Percentiles rank a stretch among this genome's conserved stretches.
These are phyloP conservation scores for Diaporthe longicolla DNA, from an alignment of 2,329 filamentous ascomycete species.

Conservation along the genomic window DNA sequence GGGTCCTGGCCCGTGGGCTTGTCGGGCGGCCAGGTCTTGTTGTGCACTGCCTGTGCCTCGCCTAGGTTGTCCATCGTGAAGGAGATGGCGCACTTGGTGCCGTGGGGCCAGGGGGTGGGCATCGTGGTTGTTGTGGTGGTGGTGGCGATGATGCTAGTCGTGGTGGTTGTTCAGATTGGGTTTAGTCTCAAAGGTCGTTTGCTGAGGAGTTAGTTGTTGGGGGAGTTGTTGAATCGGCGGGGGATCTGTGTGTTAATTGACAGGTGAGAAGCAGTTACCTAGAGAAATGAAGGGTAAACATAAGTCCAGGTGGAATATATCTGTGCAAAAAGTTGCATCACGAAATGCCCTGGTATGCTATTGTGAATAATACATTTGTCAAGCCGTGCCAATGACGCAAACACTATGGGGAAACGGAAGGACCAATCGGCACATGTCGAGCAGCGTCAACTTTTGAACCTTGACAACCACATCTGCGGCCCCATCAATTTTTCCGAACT, in stretches of 20 bases:
- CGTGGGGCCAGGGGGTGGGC: constrained; percentile 46
- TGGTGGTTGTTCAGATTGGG: background rate
- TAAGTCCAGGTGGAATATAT: too few species aligned
- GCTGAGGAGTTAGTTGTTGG: background rate
- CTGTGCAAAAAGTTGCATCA: background rate
- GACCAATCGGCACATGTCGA: constrained; percentile 31
- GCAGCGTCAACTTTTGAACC: background rate
- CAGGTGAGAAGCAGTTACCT: too few species aligned
- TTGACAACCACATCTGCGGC: too few species aligned
- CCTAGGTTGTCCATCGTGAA: constrained; percentile 53
- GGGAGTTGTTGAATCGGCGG: background rate
- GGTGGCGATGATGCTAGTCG: background rate
- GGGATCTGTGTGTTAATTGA: background rate
- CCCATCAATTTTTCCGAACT: background rate
- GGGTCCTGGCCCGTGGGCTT: constrained; percentile 48
- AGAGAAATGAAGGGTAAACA: rapidly evolving
- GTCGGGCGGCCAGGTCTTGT: constrained; percentile 44
- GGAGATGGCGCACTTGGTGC: constrained; percentile 48
- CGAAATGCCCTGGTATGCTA: background rate
- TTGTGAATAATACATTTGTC: background rate
- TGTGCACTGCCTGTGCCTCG: constrained; percentile 51
- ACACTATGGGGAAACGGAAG: background rate
- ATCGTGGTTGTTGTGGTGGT: background rate
- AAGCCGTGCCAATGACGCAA: constrained; percentile 5
- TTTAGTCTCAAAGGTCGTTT: background rate